Conservation (phyloP, 805 yeast species). For the Ogataea methylovora region DNA sequence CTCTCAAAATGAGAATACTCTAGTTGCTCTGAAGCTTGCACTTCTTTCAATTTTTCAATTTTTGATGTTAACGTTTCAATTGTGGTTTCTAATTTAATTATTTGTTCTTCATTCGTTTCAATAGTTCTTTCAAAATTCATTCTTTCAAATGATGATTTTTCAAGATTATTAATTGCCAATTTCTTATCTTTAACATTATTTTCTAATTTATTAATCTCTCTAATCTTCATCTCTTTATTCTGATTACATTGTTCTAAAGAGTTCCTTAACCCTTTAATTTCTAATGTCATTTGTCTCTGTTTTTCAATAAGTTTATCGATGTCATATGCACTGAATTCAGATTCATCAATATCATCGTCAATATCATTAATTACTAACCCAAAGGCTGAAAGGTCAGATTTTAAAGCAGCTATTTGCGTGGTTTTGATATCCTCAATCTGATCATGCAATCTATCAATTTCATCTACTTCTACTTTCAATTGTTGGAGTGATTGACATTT, state of each 20-base stretch:
- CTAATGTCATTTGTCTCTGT: constrained; percentile 29
- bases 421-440: constrained; percentile 21
- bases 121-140: constrained; percentile 31
- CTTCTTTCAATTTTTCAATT: neutral
- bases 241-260: constrained; percentile 26
- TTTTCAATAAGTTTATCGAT: constrained; percentile 5
- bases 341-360: constrained; percentile 3
- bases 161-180: constrained; percentile 44
- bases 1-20: too few species aligned
- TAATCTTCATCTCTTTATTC: constrained; percentile 36
- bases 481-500: neutral
- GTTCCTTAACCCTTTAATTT: constrained; percentile 34
- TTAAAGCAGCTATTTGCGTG: constrained; percentile 16
- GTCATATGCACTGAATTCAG: neutral
- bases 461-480: constrained; percentile 20
- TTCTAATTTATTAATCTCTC: constrained; percentile 39
- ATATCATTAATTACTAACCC: too few species aligned
- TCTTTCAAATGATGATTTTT: constrained; percentile 41
- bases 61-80: constrained; percentile 1
- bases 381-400: constrained; percentile 33
- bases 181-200: constrained; percentile 44
- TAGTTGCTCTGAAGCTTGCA: neutral
- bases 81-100: constrained; percentile 3
- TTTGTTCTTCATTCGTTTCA: constrained; percentile 24
- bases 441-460: constrained; percentile 25